phyloP scores from a whole-genome alignment of 371 early-diverging fungal genomes.

The Encephalitozoon hellem region DNA sequence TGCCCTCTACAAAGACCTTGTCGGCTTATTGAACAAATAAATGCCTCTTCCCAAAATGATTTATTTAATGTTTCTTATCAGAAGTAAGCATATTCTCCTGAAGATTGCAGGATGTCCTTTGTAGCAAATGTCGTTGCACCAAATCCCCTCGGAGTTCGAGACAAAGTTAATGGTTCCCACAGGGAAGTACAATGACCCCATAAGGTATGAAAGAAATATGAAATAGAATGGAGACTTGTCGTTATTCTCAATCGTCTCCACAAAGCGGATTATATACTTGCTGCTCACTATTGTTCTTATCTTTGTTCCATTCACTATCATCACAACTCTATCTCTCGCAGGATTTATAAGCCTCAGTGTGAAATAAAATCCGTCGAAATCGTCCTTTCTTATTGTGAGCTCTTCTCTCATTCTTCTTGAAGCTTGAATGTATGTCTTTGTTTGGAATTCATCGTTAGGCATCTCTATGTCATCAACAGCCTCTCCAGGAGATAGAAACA shows the following conservation, averaged over 20 bases:
- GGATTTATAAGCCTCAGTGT: background rate
- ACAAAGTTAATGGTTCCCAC: background rate
- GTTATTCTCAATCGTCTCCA: background rate
- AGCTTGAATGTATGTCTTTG: background rate
- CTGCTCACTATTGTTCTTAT: background rate
- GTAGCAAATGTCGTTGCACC: background rate
- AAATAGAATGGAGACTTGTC: background rate
- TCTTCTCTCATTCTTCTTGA: background rate
- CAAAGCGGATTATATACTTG: background rate
- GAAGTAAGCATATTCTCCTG: constrained; percentile 1
- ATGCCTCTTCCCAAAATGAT: background rate
- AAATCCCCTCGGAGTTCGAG: background rate
- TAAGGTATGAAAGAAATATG: background rate
- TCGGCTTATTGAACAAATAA: background rate
- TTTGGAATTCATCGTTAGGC: background rate
- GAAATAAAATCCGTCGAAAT: background rate
- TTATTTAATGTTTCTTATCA: constrained; percentile 4
- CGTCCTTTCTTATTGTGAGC: background rate
- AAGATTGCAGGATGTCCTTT: background rate
- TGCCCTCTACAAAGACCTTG: background rate
- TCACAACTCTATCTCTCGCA: background rate
- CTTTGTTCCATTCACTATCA: constrained; percentile 2
- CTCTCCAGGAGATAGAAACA: background rate
- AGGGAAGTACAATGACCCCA: background rate
- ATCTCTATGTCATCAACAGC: background rate